phyloP scores from a whole-genome alignment of 1,284 basidiomycete species.

The Cryptococcus sp. region DNA sequence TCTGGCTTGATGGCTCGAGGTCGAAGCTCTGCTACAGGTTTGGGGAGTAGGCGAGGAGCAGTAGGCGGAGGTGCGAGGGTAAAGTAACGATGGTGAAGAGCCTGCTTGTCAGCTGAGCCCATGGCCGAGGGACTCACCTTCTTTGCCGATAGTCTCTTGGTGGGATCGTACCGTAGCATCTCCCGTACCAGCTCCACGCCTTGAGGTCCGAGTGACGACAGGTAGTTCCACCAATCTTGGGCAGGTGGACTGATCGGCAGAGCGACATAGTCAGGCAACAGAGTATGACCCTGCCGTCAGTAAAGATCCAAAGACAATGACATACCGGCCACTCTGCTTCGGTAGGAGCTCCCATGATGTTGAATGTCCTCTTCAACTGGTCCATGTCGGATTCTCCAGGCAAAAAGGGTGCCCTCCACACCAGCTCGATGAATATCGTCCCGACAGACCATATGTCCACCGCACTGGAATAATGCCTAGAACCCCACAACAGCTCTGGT shows the following conservation, averaged over 20 bases:
- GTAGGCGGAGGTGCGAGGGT: conserved; percentile 38
- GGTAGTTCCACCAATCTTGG: conserved; percentile 60
- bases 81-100: conserved; percentile 44
- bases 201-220: conserved; percentile 83
- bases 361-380: conserved; percentile 89
- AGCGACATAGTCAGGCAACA: conserved; percentile 80
- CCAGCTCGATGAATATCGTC: conserved; percentile 97
- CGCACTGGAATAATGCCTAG: conserved; percentile 91
- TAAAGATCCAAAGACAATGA: conserved; percentile 6
- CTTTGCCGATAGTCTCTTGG: conserved; percentile 71
- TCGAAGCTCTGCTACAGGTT: conserved; percentile 41
- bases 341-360: conserved; percentile 88
- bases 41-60: conserved; percentile 37
- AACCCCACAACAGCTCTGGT: conserved; percentile 93
- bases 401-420: conserved; percentile 71
- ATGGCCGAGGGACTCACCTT: conserved; percentile 53
- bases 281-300: conserved; percentile 66
- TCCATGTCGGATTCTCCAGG: conserved; percentile 96
- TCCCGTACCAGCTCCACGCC: conserved; percentile 75
- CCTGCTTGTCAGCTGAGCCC: conserved; percentile 14
- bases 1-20: conserved; percentile 43
- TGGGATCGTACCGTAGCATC: conserved; percentile 80
- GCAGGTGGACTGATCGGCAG: conserved; percentile 69
- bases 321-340: conserved; percentile 94
- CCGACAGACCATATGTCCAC: conserved; percentile 99